Evolutionary conservation across 805 yeast species (phyloP).

Genomic region (Hanseniaspora meyeri): DNA sequence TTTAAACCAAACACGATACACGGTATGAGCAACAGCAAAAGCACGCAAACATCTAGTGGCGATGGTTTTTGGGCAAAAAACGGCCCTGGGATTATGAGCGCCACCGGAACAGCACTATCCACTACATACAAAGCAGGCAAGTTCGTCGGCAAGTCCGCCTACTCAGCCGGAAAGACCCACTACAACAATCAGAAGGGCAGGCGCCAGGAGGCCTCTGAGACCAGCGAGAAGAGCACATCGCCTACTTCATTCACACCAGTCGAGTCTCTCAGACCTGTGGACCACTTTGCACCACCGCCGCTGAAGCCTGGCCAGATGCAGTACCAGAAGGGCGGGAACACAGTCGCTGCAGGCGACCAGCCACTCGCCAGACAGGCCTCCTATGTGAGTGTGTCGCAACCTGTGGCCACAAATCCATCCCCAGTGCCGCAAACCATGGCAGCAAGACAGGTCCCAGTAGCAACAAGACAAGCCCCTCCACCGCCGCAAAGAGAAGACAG

Average conservation of each 20-base stretch:
- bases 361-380: constrained; percentile 14
- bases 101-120: constrained; percentile 29
- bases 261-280: background rate
- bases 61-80: constrained; percentile 32
- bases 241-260: constrained; percentile 9
- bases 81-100: constrained; percentile 30
- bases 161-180: constrained; percentile 30
- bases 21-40: background rate
- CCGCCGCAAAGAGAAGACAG: no score
- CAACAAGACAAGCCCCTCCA: no score
- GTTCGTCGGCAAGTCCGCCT: constrained; percentile 32
- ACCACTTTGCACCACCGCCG: constrained; percentile 11
- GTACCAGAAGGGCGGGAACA: constrained; percentile 3
- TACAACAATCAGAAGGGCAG: constrained; percentile 19
- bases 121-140: constrained; percentile 31
- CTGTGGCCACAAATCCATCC: background rate
- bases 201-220: constrained; percentile 10
- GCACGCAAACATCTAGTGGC: background rate
- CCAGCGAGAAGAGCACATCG: constrained; percentile 9
- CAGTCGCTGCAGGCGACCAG: constrained; percentile 12
- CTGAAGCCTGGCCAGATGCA: constrained; percentile 14
- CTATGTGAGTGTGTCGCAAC: constrained; percentile 1
- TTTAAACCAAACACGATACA: no score
- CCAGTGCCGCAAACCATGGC: background rate
- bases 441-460: no score